Percentiles rank a stretch among this genome's conserved stretches.
Evolutionary conservation across 306 rosid genomes (phyloP).

Genomic region (Corylus heterophylla): DNA sequence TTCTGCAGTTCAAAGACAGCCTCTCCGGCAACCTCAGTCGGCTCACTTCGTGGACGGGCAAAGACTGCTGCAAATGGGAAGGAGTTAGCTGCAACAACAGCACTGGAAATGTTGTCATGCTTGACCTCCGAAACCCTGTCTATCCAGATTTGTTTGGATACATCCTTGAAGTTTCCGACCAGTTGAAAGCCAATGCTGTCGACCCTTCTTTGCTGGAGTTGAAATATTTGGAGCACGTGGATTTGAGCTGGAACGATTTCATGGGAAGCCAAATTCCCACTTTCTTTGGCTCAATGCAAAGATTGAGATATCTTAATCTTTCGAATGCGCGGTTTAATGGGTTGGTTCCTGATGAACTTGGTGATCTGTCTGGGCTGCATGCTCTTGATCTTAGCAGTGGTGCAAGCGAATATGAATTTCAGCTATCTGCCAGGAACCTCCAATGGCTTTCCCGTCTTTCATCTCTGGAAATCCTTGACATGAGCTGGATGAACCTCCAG

Average conservation of each 20-base stretch:
- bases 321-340: constrained; percentile 18
- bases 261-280: constrained; percentile 3
- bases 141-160: constrained; percentile 8
- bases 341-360: constrained; percentile 5
- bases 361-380: neutral
- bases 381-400: constrained; percentile 22
- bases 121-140: constrained; percentile 19
- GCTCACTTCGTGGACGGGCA: constrained; percentile 20
- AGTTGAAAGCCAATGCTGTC: neutral
- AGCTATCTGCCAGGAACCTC: neutral
- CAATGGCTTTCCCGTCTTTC: constrained; percentile 17
- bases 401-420: constrained; percentile 9
- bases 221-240: constrained; percentile 15
- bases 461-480: constrained; percentile 5
- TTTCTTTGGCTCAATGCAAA: constrained; percentile 10
- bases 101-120: constrained; percentile 8
- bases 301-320: constrained; percentile 10
- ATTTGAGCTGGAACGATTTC: constrained; percentile 20
- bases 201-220: constrained; percentile 4
- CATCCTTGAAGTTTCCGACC: constrained; percentile 1
- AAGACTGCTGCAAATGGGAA: constrained; percentile 16
- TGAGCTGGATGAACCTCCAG: constrained; percentile 14
- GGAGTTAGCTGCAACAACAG: constrained; percentile 14
- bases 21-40: neutral
- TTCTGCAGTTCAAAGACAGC: constrained; percentile 2